Percentiles rank a stretch among this genome's conserved stretches.
These are phyloP conservation scores for Phaeotremella skinneri DNA, from an alignment of 768 basidiomycete species.

Conservation along the genomic window DNA sequence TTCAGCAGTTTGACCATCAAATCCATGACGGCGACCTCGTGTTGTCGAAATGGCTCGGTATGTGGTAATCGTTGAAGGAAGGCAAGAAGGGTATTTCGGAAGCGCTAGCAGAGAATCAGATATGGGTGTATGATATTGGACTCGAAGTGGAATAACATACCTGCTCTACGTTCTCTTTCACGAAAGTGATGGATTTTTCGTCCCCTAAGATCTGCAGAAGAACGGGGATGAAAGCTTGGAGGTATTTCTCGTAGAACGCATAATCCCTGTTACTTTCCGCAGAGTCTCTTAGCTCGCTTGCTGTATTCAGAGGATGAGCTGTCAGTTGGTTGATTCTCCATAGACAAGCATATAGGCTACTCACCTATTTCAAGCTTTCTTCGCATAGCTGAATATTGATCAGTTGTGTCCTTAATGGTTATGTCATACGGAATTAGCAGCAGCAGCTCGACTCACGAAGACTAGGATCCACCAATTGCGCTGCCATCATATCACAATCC, in stretches of 20 bases:
- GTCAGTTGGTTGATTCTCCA: neutral
- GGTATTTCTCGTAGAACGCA: constrained; percentile 44
- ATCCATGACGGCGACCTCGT: constrained; percentile 65
- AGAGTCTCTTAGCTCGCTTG: constrained; percentile 46
- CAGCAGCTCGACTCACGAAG: constrained; percentile 25
- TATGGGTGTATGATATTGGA: neutral
- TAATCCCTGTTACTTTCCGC: constrained; percentile 47
- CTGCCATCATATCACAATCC: constrained; percentile 49
- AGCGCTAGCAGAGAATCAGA: constrained; percentile 57
- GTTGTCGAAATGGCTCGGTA: constrained; percentile 71
- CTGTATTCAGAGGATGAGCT: constrained; percentile 7
- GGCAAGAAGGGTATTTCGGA: constrained; percentile 82
- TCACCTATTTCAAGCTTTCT: constrained; percentile 29
- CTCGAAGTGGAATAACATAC: constrained; percentile 24
- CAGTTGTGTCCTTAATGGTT: neutral
- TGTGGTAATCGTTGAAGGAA: constrained; percentile 83
- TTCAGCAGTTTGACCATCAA: constrained; percentile 81
- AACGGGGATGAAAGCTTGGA: constrained; percentile 40
- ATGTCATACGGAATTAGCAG: too few species aligned
- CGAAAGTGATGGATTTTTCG: constrained; percentile 53
- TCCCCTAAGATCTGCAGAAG: constrained; percentile 39
- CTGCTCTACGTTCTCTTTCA: constrained; percentile 50
- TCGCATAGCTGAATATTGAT: constrained; percentile 17
- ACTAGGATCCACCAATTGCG: constrained; percentile 43
- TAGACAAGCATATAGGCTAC: neutral